Evolutionary conservation across 2,329 filamentous ascomycete genomes (phyloP).

Genomic region (Zymoseptoria crescenta): DNA sequence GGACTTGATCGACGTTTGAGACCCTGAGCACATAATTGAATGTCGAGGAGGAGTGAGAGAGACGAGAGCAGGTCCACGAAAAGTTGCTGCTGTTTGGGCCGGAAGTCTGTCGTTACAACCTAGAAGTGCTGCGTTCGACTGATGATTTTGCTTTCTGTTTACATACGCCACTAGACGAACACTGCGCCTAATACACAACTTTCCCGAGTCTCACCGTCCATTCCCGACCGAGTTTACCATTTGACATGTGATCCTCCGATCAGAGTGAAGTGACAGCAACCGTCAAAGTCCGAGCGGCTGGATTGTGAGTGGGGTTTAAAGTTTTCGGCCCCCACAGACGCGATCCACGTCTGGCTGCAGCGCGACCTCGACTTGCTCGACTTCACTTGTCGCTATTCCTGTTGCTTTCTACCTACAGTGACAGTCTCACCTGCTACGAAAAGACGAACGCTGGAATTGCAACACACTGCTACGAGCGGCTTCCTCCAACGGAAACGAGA

Average conservation of each 20-base stretch:
- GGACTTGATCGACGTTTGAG: slow-evolving; percentile 52
- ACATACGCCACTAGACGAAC: not conserved
- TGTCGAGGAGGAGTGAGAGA: not conserved
- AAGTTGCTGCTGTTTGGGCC: not conserved
- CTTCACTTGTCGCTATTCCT: not conserved
- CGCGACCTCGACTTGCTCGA: not conserved
- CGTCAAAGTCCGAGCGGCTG: too few species aligned
- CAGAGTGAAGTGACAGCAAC: too few species aligned
- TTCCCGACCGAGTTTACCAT: too few species aligned
- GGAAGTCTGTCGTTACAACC: not conserved
- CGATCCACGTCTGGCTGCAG: not conserved
- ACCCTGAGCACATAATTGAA: too few species aligned
- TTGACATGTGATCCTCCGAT: too few species aligned
- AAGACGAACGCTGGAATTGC: too few species aligned
- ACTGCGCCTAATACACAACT: not conserved
- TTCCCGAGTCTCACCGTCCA: not conserved
- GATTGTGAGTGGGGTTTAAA: not conserved
- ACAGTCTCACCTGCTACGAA: not conserved
- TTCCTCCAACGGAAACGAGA: not conserved
- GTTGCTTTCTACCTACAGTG: not conserved
- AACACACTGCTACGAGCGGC: not conserved
- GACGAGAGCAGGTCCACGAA: not conserved
- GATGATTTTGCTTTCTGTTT: not conserved
- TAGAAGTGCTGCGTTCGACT: not conserved
- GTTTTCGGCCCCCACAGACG: not conserved